Conservation (phyloP, 108 stramenopile genomes). For the Pseudonitzschia delicatissima region DNA sequence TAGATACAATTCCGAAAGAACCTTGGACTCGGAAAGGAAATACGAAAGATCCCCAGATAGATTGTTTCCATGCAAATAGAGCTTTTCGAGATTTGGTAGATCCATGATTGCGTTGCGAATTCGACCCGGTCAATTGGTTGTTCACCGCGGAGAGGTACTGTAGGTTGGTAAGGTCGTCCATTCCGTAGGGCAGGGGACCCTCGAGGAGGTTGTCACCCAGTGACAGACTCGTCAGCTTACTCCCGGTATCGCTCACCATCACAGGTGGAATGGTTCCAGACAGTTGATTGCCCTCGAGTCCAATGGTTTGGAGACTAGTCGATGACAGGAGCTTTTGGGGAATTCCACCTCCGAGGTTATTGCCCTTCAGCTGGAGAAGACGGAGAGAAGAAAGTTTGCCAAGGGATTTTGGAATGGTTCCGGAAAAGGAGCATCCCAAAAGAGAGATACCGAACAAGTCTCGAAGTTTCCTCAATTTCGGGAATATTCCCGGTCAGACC, state of each 20-base stretch:
- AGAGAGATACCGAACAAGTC: neutral
- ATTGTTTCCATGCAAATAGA: slow-evolving; percentile 54
- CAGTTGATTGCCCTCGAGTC: slow-evolving; percentile 2
- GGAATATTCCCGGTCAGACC: slow-evolving; percentile 3
- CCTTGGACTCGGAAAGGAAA: neutral
- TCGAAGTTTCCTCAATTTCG: neutral
- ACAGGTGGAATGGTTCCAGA: neutral
- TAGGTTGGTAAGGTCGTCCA: slow-evolving; percentile 19
- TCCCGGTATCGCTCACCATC: neutral
- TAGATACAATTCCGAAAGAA: neutral
- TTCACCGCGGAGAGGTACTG: slow-evolving; percentile 35
- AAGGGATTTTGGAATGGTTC: slow-evolving; percentile 29
- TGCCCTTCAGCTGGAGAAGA: slow-evolving; percentile 52
- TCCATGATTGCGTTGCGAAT: slow-evolving; percentile 40
- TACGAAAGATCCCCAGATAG: slow-evolving; percentile 50
- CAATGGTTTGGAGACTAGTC: neutral
- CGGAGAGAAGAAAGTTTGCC: slow-evolving; percentile 25
- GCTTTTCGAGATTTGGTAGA: slow-evolving; percentile 30
- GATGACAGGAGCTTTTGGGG: slow-evolving; percentile 32
- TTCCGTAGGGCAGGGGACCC: slow-evolving; percentile 2
- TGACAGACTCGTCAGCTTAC: neutral
- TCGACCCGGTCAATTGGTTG: slow-evolving; percentile 43
- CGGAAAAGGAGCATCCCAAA: slow-evolving; percentile 18
- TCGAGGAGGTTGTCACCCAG: neutral
- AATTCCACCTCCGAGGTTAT: slow-evolving; percentile 53